Evolutionary conservation across 139 green algal species (phyloP).

Genomic region (Chlamydomonas schloesseri): DNA sequence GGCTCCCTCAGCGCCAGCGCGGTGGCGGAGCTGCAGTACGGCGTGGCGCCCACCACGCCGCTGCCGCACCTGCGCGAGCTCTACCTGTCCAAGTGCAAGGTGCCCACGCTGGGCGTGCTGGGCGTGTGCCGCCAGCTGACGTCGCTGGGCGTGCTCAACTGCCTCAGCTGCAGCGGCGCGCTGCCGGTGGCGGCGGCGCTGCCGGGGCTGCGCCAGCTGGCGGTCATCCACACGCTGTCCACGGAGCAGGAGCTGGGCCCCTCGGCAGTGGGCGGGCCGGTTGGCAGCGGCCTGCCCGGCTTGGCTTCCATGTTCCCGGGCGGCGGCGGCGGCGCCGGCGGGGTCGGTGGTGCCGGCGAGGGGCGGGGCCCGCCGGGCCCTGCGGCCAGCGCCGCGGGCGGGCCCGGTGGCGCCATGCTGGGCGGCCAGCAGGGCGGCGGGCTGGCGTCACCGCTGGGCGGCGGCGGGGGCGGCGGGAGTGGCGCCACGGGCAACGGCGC

Average conservation of each 20-base stretch:
- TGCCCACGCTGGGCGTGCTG: constrained; percentile 29
- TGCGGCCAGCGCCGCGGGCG: no score
- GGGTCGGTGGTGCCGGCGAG: no score
- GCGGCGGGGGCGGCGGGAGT: no score
- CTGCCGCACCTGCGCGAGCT: constrained; percentile 36
- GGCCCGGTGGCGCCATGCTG: no score
- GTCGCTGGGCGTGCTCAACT: constrained; percentile 32
- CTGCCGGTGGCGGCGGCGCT: constrained; percentile 2
- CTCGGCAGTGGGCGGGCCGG: neutral
- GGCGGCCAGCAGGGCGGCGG: no score
- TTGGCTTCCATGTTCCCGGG: no score
- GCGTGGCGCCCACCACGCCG: constrained; percentile 7
- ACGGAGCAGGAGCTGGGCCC: constrained; percentile 18
- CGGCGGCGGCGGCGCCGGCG: no score
- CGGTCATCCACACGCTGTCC: constrained; percentile 23
- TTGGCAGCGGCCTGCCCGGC: neutral
- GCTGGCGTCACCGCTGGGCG: no score
- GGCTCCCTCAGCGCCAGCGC: no score
- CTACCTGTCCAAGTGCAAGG: constrained; percentile 46
- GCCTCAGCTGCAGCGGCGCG: constrained; percentile 25
- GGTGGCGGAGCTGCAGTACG: constrained; percentile 1
- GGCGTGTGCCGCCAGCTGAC: constrained; percentile 30
- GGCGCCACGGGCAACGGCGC: neutral
- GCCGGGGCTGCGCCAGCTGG: neutral
- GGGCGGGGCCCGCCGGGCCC: no score